A percentile compares a stretch with the other conserved stretches of the same genome.
phyloP scores from a whole-genome alignment of 2,329 filamentous ascomycete species.

The Fusarium falciforme region DNA sequence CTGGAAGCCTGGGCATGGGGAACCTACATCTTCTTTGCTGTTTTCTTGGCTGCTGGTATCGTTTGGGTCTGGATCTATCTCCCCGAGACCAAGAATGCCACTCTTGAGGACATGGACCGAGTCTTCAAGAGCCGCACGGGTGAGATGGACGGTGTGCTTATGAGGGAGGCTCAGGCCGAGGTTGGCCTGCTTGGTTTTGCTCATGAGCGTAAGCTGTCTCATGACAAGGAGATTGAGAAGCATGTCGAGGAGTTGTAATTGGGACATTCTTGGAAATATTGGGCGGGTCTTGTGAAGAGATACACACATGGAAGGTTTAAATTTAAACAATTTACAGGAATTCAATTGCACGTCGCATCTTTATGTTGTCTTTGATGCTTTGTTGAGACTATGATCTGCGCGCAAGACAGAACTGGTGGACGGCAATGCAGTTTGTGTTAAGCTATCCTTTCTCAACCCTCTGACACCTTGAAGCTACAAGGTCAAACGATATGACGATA shows the following conservation, averaged over 20 bases:
- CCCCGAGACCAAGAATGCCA: slow-evolving; percentile 66
- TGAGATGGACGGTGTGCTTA: slow-evolving; percentile 34
- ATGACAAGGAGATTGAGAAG: slow-evolving; percentile 8
- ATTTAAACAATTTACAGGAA: not conserved
- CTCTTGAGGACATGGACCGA: slow-evolving; percentile 65
- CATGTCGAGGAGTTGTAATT: slow-evolving; percentile 12
- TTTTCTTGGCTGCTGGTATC: slow-evolving; percentile 58
- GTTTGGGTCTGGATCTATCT: slow-evolving; percentile 63
- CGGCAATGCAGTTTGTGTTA: not conserved
- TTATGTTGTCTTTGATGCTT: not conserved
- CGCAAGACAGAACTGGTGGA: not conserved
- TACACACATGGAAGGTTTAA: not conserved
- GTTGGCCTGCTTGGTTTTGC: slow-evolving; percentile 32
- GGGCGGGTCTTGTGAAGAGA: not conserved
- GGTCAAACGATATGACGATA: not conserved
- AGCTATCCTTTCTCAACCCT: not conserved
- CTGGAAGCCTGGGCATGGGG: slow-evolving; percentile 54
- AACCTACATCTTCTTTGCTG: slow-evolving; percentile 68
- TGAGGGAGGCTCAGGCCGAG: slow-evolving; percentile 40
- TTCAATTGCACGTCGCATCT: not conserved
- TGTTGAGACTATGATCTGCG: not conserved
- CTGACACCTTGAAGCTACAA: not conserved
- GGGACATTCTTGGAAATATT: not conserved
- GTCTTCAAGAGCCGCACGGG: slow-evolving; percentile 58
- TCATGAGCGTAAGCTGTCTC: not conserved